Percentiles rank a stretch among this genome's conserved stretches.
phyloP scores from a whole-genome alignment of 2,329 filamentous ascomycete species.

The Cryoendolithus antarcticus region DNA sequence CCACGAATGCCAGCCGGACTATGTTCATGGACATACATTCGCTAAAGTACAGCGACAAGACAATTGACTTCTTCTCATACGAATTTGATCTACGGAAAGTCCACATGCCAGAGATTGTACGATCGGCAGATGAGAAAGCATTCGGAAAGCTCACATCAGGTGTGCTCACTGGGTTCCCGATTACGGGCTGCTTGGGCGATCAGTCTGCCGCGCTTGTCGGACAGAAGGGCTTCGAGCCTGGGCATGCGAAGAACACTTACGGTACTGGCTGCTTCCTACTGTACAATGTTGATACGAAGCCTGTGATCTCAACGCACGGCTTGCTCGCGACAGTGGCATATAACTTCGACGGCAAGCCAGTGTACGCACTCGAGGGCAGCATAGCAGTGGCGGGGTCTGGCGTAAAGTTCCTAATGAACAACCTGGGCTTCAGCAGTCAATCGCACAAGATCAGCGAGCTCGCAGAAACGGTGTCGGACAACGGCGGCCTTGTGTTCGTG shows the following conservation, averaged over 20 bases:
- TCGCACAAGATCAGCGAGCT: slow-evolving; percentile 52
- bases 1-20: slow-evolving; percentile 77
- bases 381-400: slow-evolving; percentile 69
- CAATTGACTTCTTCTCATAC: slow-evolving; percentile 60
- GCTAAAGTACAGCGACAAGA: slow-evolving; percentile 63
- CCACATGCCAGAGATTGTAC: slow-evolving; percentile 68
- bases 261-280: slow-evolving; percentile 76
- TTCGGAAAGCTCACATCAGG: slow-evolving; percentile 59
- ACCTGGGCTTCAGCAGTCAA: slow-evolving; percentile 52
- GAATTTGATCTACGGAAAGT: slow-evolving; percentile 60
- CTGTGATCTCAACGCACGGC: slow-evolving; percentile 68
- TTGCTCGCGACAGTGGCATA: slow-evolving; percentile 75
- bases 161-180: slow-evolving; percentile 54
- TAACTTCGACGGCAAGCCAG: slow-evolving; percentile 52
- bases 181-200: slow-evolving; percentile 77
- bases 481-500: slow-evolving; percentile 72
- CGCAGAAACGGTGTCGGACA: slow-evolving; percentile 55
- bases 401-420: slow-evolving; percentile 30
- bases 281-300: slow-evolving; percentile 71
- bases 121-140: slow-evolving; percentile 60
- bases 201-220: slow-evolving; percentile 79
- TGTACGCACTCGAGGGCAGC: slow-evolving; percentile 70
- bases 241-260: slow-evolving; percentile 77
- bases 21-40: slow-evolving; percentile 90
- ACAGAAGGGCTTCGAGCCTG: slow-evolving; percentile 55